Percentiles rank a stretch among this genome's conserved stretches.
Evolutionary conservation across 2,329 filamentous ascomycete species (phyloP).

Genomic region (Byssoonygena ceratinophila): DNA sequence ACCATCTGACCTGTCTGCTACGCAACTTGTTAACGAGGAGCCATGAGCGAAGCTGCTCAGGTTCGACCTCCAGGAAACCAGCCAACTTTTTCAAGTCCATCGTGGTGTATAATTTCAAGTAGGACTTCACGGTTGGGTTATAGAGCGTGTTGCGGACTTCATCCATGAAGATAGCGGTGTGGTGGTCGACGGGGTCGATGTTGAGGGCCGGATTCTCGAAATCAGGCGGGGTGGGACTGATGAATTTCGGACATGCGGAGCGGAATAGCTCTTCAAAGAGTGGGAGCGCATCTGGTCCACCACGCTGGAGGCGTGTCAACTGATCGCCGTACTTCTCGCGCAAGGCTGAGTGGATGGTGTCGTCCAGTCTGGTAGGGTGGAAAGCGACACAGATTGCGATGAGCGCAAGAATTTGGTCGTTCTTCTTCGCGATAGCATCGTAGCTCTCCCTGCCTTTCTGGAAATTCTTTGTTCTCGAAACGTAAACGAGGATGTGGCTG

Average conservation of each 20-base stretch:
- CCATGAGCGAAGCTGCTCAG: slow-evolving; percentile 91
- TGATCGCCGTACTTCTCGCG: slow-evolving; percentile 99
- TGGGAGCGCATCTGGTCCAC: slow-evolving; percentile 86
- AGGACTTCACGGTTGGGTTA: slow-evolving; percentile 95
- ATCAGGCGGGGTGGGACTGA: slow-evolving; percentile 90
- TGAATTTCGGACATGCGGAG: slow-evolving; percentile 97
- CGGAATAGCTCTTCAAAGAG: slow-evolving; percentile 98
- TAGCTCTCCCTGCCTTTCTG: slow-evolving; percentile 87
- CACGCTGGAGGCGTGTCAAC: slow-evolving; percentile 90
- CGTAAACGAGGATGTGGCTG: slow-evolving; percentile 98
- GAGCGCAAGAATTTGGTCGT: slow-evolving; percentile 98
- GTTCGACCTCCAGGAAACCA: slow-evolving; percentile 90
- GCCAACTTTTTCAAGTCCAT: slow-evolving; percentile 98
- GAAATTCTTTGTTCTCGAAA: slow-evolving; percentile 99
- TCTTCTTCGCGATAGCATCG: slow-evolving; percentile 99
- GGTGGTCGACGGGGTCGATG: slow-evolving; percentile 94
- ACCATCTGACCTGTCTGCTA: slow-evolving; percentile 91
- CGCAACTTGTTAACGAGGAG: slow-evolving; percentile 97
- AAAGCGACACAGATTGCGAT: slow-evolving; percentile 98
- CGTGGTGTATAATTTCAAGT: slow-evolving; percentile 97
- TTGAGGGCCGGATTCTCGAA: slow-evolving; percentile 96
- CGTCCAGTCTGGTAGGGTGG: slow-evolving; percentile 90
- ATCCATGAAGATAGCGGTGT: slow-evolving; percentile 96
- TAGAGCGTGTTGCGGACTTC: slow-evolving; percentile 99
- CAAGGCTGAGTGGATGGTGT: slow-evolving; percentile 96